Evolutionary conservation across 352 stramenopile genomes (phyloP).

Genomic region (Pythium oligandrum): DNA sequence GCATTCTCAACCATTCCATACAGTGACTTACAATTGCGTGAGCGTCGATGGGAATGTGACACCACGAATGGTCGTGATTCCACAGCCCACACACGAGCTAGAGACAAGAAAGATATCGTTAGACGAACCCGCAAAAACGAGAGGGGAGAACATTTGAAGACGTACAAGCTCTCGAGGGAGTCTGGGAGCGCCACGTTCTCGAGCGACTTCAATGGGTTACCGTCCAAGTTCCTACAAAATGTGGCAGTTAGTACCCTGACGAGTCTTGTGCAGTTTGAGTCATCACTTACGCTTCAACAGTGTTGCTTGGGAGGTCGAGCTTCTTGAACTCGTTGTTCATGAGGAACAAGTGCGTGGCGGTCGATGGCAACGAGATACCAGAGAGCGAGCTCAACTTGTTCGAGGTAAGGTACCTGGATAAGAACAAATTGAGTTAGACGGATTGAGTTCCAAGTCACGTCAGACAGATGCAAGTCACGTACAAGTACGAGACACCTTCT

Average conservation of each 20-base stretch:
- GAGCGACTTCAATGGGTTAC: background rate
- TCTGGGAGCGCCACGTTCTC: constrained; percentile 1
- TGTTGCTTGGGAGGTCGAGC: background rate
- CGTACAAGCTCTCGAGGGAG: constrained; percentile 8
- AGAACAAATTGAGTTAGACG: background rate
- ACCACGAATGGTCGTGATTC: constrained; percentile 6
- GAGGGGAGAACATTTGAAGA: background rate
- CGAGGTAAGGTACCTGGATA: constrained; percentile 3
- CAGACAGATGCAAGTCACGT: constrained; percentile 1
- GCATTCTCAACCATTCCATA: background rate
- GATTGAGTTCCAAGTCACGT: background rate
- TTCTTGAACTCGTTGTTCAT: background rate
- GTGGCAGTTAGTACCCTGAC: no score
- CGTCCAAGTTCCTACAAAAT: constrained; percentile 1
- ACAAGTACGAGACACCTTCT: constrained; percentile 6
- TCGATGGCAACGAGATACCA: constrained; percentile 6
- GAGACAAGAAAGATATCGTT: background rate
- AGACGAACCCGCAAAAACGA: background rate
- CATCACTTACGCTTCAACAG: background rate
- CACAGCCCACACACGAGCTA: constrained; percentile 9
- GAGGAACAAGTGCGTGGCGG: background rate
- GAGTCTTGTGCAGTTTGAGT: no score
- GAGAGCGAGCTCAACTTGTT: constrained; percentile 5
- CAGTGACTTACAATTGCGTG: constrained; percentile 6
- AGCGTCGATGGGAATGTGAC: constrained; percentile 12